Conservation (phyloP, 2,329 filamentous ascomycete genomes). For the Xylaria digitata region DNA sequence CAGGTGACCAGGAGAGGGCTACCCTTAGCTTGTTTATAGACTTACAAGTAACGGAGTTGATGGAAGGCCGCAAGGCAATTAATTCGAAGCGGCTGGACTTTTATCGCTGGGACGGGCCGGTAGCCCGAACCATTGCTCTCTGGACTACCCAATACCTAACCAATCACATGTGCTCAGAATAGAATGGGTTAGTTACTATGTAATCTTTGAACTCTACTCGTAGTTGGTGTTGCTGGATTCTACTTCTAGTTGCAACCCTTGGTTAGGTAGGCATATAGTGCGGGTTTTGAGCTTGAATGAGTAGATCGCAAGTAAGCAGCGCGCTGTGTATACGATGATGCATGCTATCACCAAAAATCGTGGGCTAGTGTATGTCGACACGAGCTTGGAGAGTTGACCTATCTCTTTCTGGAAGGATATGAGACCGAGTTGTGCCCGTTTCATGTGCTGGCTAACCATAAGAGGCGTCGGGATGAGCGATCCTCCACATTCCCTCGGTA, state of each 20-base stretch:
- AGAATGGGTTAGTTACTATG: constrained; percentile 1
- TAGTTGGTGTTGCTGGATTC: constrained; percentile 6
- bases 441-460: constrained; percentile 45
- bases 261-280: neutral
- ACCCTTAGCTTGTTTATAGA: no score
- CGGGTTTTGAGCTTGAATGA: neutral
- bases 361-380: constrained; percentile 13
- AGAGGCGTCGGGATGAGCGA: constrained; percentile 31
- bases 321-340: no score
- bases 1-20: no score
- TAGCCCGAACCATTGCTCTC: constrained; percentile 8
- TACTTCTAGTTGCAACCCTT: neutral
- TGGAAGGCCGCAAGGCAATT: constrained; percentile 12
- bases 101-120: constrained; percentile 22
- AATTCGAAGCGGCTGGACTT: constrained; percentile 17
- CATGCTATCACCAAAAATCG: constrained; percentile 10
- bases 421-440: constrained; percentile 46
- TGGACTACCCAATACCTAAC: constrained; percentile 4
- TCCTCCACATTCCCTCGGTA: constrained; percentile 33
- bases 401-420: constrained; percentile 47
- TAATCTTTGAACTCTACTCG: constrained; percentile 16
- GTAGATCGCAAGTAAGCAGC: no score
- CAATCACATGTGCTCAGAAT: constrained; percentile 10
- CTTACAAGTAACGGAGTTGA: constrained; percentile 23
- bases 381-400: constrained; percentile 31